Base-by-base conservation (phyloP, 2,329 filamentous ascomycete species). In the Byssochlamys sp. region DNA sequence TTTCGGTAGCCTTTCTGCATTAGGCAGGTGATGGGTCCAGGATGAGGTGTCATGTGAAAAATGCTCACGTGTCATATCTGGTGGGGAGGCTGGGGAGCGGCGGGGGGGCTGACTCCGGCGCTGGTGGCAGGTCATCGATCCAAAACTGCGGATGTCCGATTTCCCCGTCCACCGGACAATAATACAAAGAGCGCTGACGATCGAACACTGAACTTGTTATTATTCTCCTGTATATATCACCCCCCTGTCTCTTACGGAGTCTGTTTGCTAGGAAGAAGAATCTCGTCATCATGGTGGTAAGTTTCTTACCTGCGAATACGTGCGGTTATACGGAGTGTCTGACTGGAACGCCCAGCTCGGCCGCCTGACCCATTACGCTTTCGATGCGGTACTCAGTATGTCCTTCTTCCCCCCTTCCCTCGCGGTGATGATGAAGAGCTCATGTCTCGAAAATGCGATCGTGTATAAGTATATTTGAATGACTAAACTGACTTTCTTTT, bases 341-440 rank as follows among this genome's bases (percentile, higher is more conserved):
- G n/a, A 57, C 39, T 31, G 29, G 11, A 9, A 31, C 84, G 78
- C 81, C 77, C 86, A 96, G 92, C 82, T 97, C 77, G 92, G 91
- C 80, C 87, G 88, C 76, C 78, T 97, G 69, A 89, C 89, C 73
- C 92, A 97, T 79, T 96, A 95, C 80, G 90, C 91, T 70, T 92
- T 97, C 75, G 92, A 97, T 77, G 92, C 92, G 63, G 90, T 97
- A 66, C 84, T 97, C 67, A 80, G 90, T 94, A 84, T 67, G 88
- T 80, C 50, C 26, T 50, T 48, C 52, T 52, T 52, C 45, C 53
- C 53, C 45, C 53, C 53, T 55, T 52, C 57, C 54, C 48, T 39
- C 27, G 4, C 50, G 27, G 11, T 26, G 19, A 12, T 53, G 3
- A 25, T 25, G 27, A 10, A 25, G 26, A 31, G n/a, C n/a, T 26